Percentiles rank a stretch among this genome's conserved stretches.
phyloP scores from a whole-genome alignment of 768 basidiomycete genomes.

The Saitozyma podzolica region DNA sequence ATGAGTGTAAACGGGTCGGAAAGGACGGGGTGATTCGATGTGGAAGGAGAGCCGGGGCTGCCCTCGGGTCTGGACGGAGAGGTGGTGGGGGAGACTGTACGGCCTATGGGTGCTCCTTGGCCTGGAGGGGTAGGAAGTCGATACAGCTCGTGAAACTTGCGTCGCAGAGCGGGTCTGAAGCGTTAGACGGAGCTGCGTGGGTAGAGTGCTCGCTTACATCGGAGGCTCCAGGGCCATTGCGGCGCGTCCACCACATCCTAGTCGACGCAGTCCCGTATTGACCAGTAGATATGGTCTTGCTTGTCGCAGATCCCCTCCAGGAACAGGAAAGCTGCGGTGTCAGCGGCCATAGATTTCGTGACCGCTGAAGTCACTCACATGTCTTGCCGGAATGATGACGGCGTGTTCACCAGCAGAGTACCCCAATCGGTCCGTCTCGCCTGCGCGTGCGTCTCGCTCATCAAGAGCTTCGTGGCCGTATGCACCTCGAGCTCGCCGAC shows the following conservation, averaged over 20 bases:
- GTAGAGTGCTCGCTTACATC: constrained; percentile 23
- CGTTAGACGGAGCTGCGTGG: not conserved
- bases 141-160: constrained; percentile 42
- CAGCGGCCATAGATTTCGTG: constrained; percentile 6
- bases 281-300: constrained; percentile 40
- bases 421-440: constrained; percentile 37
- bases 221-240: constrained; percentile 39
- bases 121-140: constrained; percentile 26
- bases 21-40: constrained; percentile 3
- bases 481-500: constrained; percentile 25
- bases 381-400: constrained; percentile 41
- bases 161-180: constrained; percentile 31
- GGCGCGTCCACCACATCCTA: constrained; percentile 47
- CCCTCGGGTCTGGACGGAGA: constrained; percentile 19
- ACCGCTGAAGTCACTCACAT: constrained; percentile 22
- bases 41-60: not conserved
- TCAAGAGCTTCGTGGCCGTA: constrained; percentile 28
- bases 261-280: constrained; percentile 38
- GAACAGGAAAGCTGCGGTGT: constrained; percentile 27
- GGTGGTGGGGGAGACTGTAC: constrained; percentile 21
- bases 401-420: constrained; percentile 36
- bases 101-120: constrained; percentile 2
- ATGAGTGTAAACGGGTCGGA: constrained; percentile 36
- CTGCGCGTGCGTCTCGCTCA: constrained; percentile 18
- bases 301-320: constrained; percentile 40